Percentiles rank a stretch among this genome's conserved stretches.
Conservation (phyloP, 192 early-diverging fungal genomes). For the Coemansia sp. region DNA sequence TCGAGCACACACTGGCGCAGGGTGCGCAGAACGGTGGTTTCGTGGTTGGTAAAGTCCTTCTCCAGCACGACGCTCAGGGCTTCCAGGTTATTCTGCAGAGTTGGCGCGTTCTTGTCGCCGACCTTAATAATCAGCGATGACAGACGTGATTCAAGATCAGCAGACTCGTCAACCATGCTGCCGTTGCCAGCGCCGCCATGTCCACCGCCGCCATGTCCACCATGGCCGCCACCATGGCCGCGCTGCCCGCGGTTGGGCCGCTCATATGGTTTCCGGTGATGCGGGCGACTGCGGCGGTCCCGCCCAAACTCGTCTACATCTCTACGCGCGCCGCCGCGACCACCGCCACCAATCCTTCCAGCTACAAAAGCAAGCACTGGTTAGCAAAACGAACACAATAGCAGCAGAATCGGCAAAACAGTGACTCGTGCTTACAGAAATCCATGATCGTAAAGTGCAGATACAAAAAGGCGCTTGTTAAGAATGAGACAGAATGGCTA, state of each 20-base stretch:
- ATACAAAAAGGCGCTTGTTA: neutral
- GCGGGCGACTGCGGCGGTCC: slow-evolving; percentile 41
- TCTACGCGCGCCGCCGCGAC: slow-evolving; percentile 23
- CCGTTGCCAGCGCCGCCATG: slow-evolving; percentile 18
- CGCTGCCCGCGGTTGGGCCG: slow-evolving; percentile 29
- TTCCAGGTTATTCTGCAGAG: slow-evolving; percentile 64
- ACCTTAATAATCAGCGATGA: slow-evolving; percentile 73
- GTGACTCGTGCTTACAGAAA: slow-evolving; percentile 20
- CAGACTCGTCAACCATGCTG: slow-evolving; percentile 42
- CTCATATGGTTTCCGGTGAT: slow-evolving; percentile 55
- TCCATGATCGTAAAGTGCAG: slow-evolving; percentile 13
- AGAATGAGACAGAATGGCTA: neutral
- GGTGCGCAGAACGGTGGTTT: slow-evolving; percentile 61
- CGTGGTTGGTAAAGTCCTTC: slow-evolving; percentile 69
- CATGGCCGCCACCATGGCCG: slow-evolving; percentile 15
- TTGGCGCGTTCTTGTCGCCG: slow-evolving; percentile 69
- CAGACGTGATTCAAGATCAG: slow-evolving; percentile 67
- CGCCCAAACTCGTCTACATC: slow-evolving; percentile 58
- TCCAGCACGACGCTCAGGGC: slow-evolving; percentile 69
- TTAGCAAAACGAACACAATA: neutral
- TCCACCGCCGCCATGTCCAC: slow-evolving; percentile 14
- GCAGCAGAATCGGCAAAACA: neutral
- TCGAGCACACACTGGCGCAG: slow-evolving; percentile 50
- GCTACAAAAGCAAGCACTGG: slow-evolving; percentile 17
- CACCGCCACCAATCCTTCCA: slow-evolving; percentile 46